Conservation (phyloP, 768 basidiomycete species). For the Phylloporus sp. region DNA sequence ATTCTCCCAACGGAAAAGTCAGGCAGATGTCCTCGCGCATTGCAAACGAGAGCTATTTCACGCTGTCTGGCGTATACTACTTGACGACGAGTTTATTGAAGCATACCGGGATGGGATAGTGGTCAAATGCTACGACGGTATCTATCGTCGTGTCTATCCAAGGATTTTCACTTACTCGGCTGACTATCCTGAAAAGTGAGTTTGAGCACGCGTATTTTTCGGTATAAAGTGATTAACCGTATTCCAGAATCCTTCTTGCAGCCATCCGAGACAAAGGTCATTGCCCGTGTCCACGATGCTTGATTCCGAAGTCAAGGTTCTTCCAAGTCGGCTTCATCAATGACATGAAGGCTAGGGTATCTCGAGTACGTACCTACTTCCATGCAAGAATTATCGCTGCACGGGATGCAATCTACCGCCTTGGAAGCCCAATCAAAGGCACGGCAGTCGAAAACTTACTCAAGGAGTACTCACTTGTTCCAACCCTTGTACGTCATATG, state of each 20-base stretch:
- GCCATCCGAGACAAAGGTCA: neutral
- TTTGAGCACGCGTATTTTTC: neutral
- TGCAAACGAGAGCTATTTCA: conserved; percentile 8
- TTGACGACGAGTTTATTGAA: neutral
- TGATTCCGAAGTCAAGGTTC: neutral
- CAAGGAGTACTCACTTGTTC: neutral
- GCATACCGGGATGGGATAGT: conserved; percentile 1
- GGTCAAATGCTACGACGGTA: conserved; percentile 1
- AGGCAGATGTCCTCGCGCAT: neutral
- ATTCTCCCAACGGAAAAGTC: neutral
- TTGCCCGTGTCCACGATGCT: neutral
- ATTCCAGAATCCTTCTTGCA: neutral
- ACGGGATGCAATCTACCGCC: neutral
- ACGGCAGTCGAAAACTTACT: neutral
- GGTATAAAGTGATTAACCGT: neutral
- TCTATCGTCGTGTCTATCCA: neutral
- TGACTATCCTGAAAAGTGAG: conserved; percentile 5
- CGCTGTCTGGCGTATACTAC: neutral
- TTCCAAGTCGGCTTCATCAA: neutral
- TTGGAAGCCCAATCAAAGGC: neutral
- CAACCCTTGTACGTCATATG: neutral
- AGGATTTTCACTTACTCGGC: conserved; percentile 2
- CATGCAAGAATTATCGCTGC: neutral
- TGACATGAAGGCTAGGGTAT: neutral
- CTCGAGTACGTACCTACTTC: neutral